Evolutionary conservation across 2,329 filamentous ascomycete species (phyloP), one percentile per base, ranked within the genome.

Genomic region (Cladosporium cucumerinum): DNA sequence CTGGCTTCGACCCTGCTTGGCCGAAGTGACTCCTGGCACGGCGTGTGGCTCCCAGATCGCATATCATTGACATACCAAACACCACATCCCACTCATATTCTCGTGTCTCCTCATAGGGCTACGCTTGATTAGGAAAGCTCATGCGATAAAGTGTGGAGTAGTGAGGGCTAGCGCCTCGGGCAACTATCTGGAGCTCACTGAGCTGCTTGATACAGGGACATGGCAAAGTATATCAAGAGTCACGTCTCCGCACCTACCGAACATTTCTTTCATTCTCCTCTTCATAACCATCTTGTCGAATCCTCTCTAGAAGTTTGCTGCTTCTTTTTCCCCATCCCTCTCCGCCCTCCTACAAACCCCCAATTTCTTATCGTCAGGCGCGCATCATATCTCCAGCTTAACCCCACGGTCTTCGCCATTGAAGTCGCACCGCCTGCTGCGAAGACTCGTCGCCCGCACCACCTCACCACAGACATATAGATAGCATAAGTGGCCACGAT

Each of bases 401-500:
- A 43, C 49, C 34, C 48, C 60, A 32, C 28, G 48, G 25, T 55
- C 49, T 52, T 54, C 28, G 48, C 39, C 39, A 61, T 61, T 51
- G 46, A 43, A 55, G 60, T 62, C 36, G 60, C 34, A 26, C 34
- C 7, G 14, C 36, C 8, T 52, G 21, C 46, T 57, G 54, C 51
- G 30, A 54, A 30, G 26, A 57, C 49, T 43, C n/a, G 39, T 46
- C 26, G 26, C 16, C 49, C 25, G 28, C 48, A 28, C 49, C 58
- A 48, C 21, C 59, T 54, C 59, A 54, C 32, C n/a, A 48, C 36
- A 46, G 2, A 32, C 51, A 34, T 32, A 46, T 1, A 32, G 28
- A 34, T 32, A 55, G 26, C 28, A 12, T 5, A 12, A 54, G 57
- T 32, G 30, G 48, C 23, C 32, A 43, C 48, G 48, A 76, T 76